These are phyloP conservation scores for Verticillium zaregamsianum DNA, from an alignment of 2,329 filamentous ascomycete species.

Conservation along the genomic window DNA sequence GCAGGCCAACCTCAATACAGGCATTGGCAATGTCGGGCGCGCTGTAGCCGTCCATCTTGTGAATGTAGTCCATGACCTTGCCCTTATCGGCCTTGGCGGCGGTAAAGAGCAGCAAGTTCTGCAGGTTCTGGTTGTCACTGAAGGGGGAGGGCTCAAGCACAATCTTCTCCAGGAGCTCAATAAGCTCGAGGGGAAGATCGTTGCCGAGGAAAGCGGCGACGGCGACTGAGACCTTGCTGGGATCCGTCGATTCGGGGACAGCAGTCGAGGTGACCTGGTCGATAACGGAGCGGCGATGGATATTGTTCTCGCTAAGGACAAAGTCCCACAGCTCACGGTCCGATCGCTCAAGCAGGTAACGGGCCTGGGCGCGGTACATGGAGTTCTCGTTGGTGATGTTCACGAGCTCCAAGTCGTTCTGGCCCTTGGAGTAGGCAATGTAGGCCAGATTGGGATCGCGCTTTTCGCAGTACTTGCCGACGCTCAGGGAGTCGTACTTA, in stretches of 20 bases:
- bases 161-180: slow-evolving; percentile 98
- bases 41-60: slow-evolving; percentile 83
- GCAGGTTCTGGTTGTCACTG: slow-evolving; percentile 93
- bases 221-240: slow-evolving; percentile 89
- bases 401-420: slow-evolving; percentile 95
- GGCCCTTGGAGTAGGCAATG: slow-evolving; percentile 93
- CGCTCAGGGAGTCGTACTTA: slow-evolving; percentile 84
- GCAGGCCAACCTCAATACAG: slow-evolving; percentile 90
- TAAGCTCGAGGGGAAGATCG: slow-evolving; percentile 88
- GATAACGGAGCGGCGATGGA: slow-evolving; percentile 87
- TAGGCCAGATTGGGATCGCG: slow-evolving; percentile 92
- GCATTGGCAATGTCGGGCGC: slow-evolving; percentile 89
- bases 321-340: slow-evolving; percentile 92
- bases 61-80: slow-evolving; percentile 93
- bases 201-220: slow-evolving; percentile 89
- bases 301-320: slow-evolving; percentile 92
- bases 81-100: slow-evolving; percentile 95
- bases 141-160: slow-evolving; percentile 99
- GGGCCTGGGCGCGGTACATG: slow-evolving; percentile 99
- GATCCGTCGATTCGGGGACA: slow-evolving; percentile 87
- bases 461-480: slow-evolving; percentile 99
- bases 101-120: slow-evolving; percentile 94
- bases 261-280: slow-evolving; percentile 96
- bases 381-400: slow-evolving; percentile 98
- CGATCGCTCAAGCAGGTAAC: slow-evolving; percentile 87